Evolutionary conservation across 805 yeast genomes (phyloP), one percentile per base, ranked within the genome.

Genomic region (Isabelozyma heimii): DNA sequence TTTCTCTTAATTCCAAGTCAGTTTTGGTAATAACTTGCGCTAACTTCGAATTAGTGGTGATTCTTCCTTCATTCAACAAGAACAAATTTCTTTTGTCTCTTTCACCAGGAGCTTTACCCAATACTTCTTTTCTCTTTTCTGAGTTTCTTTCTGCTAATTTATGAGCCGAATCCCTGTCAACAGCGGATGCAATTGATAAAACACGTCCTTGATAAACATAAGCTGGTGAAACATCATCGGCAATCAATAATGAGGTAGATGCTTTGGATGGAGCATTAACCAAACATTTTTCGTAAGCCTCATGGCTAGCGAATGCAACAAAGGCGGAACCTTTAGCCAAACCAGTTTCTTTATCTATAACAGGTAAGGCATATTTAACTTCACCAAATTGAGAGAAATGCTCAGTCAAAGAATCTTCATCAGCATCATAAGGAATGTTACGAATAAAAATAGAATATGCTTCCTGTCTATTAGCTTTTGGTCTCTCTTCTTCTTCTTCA

Each of bases 161-260:
- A 8, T 79, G 76, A 4, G 99, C 99, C 5, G 90, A 82, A 45
- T 81, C 89, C 63, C 97, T 81, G 62, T 89, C 91, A 33, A 94
- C 94, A 2, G 98, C 88, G 44, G 92, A 82, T 0, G 91, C 72
- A 39, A 94, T 79, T 12, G 95, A 87, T 53, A 94, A 70, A 37
- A 94, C 86, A 61, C 99, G 85, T 27, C 98, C 97, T 62, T 92
- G 94, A 63, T 84, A 90, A 15, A 92, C 97, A 56, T 92, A 94
- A 45, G 80, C 82, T 20, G 96, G 88, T 28, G 90, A 83, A 43
- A 90, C 96, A 65, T 92, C 97, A 66, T 92, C 99, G 10, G 97
- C 86, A 49, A 94, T 84, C 58, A 94, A 77, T 61, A 90, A 73
- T 4, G 91, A 83, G 12, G 83, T 74, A 13, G 80, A 67, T 5